These are phyloP conservation scores for Blastobotrys illinoisensis DNA, from an alignment of 1,139 yeast species.

Conservation along the genomic window DNA sequence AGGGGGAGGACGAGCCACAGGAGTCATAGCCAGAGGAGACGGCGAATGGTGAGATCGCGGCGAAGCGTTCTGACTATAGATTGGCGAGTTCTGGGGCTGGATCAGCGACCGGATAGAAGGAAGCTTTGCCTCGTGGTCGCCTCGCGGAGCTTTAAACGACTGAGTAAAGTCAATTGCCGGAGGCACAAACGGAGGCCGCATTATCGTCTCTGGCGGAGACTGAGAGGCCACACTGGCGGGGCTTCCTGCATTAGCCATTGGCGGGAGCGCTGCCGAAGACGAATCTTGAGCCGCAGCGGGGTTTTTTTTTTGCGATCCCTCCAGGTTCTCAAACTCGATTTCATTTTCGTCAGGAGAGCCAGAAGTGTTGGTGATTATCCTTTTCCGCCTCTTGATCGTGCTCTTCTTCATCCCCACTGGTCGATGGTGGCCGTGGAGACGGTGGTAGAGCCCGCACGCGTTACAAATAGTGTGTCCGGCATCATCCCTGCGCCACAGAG, in stretches of 20 bases:
- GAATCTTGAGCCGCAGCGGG: neutral
- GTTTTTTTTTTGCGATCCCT: neutral
- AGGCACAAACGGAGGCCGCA: constrained; percentile 16
- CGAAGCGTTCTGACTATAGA: constrained; percentile 5
- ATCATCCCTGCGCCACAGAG: constrained; percentile 82
- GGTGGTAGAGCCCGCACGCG: constrained; percentile 79
- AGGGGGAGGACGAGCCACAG: neutral
- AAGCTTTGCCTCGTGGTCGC: neutral
- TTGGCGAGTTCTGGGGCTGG: constrained; percentile 5
- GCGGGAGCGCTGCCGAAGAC: constrained; percentile 4
- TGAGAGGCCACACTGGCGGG: constrained; percentile 1
- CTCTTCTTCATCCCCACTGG: constrained; percentile 71
- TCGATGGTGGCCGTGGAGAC: constrained; percentile 71
- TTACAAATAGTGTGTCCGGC: constrained; percentile 79
- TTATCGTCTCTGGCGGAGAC: constrained; percentile 9
- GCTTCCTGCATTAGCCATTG: constrained; percentile 3
- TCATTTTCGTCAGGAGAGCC: neutral
- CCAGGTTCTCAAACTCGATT: neutral
- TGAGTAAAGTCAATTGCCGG: constrained; percentile 33
- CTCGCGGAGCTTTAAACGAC: constrained; percentile 21
- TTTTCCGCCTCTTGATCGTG: constrained; percentile 68
- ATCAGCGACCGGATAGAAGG: constrained; percentile 4
- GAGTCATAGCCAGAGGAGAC: neutral
- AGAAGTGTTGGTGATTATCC: constrained; percentile 28
- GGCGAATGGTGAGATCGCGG: constrained; percentile 10